Evolutionary conservation across 176 grass and related monocot genomes (phyloP).

Genomic region (Themeda triandra): DNA sequence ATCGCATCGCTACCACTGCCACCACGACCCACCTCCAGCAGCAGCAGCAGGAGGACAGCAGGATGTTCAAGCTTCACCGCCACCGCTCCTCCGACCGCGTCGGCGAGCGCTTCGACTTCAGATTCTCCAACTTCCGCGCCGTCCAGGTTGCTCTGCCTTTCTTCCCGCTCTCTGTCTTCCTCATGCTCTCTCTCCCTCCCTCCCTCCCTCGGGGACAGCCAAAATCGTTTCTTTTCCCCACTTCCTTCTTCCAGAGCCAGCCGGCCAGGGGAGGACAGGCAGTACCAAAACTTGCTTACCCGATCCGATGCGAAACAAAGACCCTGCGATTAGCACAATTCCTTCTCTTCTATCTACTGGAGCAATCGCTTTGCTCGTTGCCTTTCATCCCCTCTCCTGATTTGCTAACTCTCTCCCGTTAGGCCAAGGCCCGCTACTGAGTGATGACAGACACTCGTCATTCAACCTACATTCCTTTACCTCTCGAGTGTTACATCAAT

Average conservation of each 20-base stretch:
- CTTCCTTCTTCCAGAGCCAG: too few species aligned
- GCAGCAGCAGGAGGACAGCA: not conserved
- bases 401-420: not conserved
- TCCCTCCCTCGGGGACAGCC: not conserved
- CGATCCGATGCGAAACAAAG: not conserved
- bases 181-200: not conserved
- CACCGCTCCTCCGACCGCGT: slow-evolving; percentile 70
- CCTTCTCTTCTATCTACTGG: not conserved
- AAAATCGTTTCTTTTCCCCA: not conserved
- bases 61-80: slow-evolving; percentile 96
- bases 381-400: not conserved
- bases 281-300: not conserved
- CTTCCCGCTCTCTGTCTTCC: too few species aligned
- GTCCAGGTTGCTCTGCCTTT: slow-evolving; percentile 47
- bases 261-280: too few species aligned
- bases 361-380: not conserved
- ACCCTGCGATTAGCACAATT: not conserved
- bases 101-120: slow-evolving; percentile 90
- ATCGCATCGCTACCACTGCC: not conserved
- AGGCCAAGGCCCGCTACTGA: not conserved
- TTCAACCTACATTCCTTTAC: not conserved
- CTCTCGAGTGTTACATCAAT: not conserved
- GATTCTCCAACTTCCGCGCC: slow-evolving; percentile 78
- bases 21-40: not conserved
- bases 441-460: not conserved